Evolutionary conservation across 225 moss, liverwort and hornwort species (phyloP).

Genomic region (Antitrichia curtipendula): DNA sequence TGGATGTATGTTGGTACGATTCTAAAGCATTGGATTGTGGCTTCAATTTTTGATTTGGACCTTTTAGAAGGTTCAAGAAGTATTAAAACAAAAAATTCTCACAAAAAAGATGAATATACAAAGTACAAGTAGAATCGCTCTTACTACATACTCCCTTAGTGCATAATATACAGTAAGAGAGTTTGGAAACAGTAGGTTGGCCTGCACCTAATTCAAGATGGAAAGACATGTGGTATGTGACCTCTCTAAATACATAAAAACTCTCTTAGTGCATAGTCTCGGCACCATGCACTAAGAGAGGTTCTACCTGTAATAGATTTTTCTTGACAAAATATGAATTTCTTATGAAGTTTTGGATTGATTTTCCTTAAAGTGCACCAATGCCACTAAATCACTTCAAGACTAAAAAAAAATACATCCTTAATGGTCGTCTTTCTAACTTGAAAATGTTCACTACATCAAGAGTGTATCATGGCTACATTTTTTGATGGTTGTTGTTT

Average conservation of each 20-base stretch:
- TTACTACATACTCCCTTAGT: no score
- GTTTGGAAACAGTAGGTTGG: no score
- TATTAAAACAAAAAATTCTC: background rate
- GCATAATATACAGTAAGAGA: no score
- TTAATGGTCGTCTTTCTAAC: fast-evolving
- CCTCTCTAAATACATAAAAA: no score
- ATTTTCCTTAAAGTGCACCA: fast-evolving
- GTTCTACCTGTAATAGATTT: no score
- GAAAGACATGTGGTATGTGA: no score
- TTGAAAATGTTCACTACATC: background rate
- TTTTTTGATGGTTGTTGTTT: background rate
- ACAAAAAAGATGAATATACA: background rate
- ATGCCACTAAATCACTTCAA: background rate
- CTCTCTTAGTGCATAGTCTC: no score
- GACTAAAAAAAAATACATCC: background rate
- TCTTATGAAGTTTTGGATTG: background rate
- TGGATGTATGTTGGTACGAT: background rate
- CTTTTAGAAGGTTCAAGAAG: background rate
- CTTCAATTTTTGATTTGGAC: background rate
- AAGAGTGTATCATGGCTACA: background rate
- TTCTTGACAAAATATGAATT: background rate
- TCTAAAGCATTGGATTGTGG: fast-evolving
- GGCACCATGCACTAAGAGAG: no score
- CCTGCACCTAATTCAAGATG: no score
- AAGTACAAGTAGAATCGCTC: background rate